Conservation (phyloP, 805 yeast genomes). For the Saccharomycopsis microspora region DNA sequence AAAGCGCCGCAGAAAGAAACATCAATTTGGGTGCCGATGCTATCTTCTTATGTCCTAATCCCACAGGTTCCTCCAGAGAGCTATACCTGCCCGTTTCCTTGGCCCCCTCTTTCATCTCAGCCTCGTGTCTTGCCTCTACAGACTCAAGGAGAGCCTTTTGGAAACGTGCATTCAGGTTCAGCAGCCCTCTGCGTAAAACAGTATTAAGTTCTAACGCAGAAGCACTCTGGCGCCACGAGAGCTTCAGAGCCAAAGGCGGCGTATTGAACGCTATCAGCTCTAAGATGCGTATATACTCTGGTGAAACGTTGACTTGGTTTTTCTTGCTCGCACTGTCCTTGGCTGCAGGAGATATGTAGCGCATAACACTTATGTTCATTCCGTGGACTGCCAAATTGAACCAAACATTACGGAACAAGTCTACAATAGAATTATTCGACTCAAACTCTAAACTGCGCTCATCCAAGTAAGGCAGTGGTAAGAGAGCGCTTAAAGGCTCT, state of each 20-base stretch:
- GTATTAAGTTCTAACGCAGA: conserved; percentile 88
- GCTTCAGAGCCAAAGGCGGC: conserved; percentile 79
- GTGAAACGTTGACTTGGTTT: neutral
- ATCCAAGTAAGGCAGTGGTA: conserved; percentile 40
- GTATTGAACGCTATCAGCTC: conserved; percentile 69
- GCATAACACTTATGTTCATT: conserved; percentile 37
- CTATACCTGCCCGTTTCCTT: neutral
- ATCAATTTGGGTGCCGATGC: conserved; percentile 48
- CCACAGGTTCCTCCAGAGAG: neutral
- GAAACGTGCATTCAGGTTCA: conserved; percentile 65
- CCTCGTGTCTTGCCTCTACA: neutral
- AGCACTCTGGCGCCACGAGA: conserved; percentile 73
- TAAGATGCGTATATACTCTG: conserved; percentile 34
- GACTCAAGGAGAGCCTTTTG: conserved; percentile 51
- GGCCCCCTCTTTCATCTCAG: neutral
- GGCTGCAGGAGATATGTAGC: neutral
- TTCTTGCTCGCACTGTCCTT: neutral
- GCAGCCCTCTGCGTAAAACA: conserved; percentile 79
- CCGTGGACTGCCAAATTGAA: conserved; percentile 91
- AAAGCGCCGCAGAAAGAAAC: conserved; percentile 74
- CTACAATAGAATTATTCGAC: conserved; percentile 20
- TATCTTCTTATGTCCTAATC: conserved; percentile 3
- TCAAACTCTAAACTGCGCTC: conserved; percentile 30
- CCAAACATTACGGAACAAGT: conserved; percentile 82
- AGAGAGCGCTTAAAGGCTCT: conserved; percentile 61